Percentiles rank a stretch among this genome's conserved stretches.
Conservation (phyloP, 2,329 filamentous ascomycete genomes). For the Lithohypha guttulata region DNA sequence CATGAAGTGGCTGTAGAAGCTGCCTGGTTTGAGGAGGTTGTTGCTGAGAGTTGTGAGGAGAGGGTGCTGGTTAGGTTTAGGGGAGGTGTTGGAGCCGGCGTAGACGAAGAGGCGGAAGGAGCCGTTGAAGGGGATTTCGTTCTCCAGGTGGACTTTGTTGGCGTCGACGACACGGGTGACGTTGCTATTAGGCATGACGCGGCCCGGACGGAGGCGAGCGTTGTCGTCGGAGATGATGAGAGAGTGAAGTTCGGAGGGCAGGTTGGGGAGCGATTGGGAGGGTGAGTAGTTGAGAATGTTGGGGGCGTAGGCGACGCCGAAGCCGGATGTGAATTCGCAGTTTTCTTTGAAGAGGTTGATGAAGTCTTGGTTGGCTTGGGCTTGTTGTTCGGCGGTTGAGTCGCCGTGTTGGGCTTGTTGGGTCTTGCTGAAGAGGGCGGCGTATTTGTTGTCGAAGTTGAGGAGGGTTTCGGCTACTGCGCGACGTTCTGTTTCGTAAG, state of each 20-base stretch:
- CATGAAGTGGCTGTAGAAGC: constrained; percentile 59
- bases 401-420: constrained; percentile 48
- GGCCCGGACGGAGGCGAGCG: constrained; percentile 59
- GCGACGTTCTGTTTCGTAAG: constrained; percentile 80
- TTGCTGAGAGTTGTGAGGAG: constrained; percentile 62
- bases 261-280: constrained; percentile 58
- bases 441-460: constrained; percentile 79
- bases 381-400: constrained; percentile 30
- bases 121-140: constrained; percentile 79
- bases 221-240: constrained; percentile 29
- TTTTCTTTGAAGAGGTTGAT: constrained; percentile 81
- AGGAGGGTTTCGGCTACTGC: constrained; percentile 74
- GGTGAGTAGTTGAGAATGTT: constrained; percentile 78
- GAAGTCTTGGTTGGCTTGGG: constrained; percentile 60
- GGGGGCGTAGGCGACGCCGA: constrained; percentile 73
- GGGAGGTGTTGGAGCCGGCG: constrained; percentile 55
- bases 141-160: constrained; percentile 81
- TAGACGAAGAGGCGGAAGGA: constrained; percentile 81
- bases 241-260: constrained; percentile 51
- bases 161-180: constrained; percentile 82
- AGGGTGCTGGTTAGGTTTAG: constrained; percentile 30
- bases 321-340: constrained; percentile 87
- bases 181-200: constrained; percentile 64
- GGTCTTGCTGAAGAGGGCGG: constrained; percentile 75
- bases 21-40: constrained; percentile 53